Percentiles rank a stretch among this genome's conserved stretches.
Conservation (phyloP, 176 grass and related monocot genomes). For the Cocos nucifera region DNA sequence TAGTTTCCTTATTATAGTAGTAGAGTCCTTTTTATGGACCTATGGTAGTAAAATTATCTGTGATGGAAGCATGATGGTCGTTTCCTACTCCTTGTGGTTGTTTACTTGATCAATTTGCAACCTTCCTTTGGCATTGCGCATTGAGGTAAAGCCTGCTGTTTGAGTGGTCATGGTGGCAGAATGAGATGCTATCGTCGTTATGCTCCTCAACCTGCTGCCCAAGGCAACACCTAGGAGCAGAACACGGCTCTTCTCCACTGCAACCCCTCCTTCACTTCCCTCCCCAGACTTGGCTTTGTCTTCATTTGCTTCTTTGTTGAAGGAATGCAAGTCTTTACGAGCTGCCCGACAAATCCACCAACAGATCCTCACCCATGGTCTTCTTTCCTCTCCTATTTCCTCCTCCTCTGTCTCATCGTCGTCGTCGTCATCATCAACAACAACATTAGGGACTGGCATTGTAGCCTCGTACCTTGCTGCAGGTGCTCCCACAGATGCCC, state of each 20-base stretch:
- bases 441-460: constrained; percentile 12
- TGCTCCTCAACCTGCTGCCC: constrained; percentile 1
- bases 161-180: background rate
- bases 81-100: too few species aligned
- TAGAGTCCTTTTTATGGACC: too few species aligned
- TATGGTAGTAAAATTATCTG: too few species aligned
- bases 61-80: too few species aligned
- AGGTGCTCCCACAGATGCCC: constrained; percentile 19
- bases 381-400: background rate
- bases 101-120: too few species aligned
- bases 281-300: background rate
- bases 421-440: background rate
- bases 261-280: background rate
- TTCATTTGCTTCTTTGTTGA: constrained; percentile 3
- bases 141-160: background rate
- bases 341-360: constrained; percentile 10
- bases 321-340: constrained; percentile 8
- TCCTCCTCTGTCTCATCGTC: background rate
- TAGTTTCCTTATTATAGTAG: too few species aligned
- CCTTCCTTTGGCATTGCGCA: background rate
- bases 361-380: constrained; percentile 10
- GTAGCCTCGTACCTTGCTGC: constrained; percentile 13
- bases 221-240: constrained; percentile 4
- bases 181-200: constrained; percentile 8
- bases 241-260: constrained; percentile 5